Evolutionary conservation across 768 basidiomycete species (phyloP).

Genomic region (Pisolithus albus): DNA sequence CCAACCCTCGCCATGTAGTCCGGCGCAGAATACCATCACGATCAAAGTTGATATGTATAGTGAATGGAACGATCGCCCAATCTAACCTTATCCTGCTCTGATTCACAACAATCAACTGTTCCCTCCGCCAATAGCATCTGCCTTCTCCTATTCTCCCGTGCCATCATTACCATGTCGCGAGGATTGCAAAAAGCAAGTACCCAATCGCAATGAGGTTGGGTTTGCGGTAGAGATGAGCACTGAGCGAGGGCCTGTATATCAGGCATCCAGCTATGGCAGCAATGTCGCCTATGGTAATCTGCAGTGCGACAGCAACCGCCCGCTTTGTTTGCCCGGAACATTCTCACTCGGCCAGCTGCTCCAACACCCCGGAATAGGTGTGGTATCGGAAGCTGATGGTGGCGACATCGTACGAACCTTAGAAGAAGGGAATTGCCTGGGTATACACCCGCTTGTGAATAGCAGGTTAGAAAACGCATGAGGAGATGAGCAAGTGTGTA

Average conservation of each 20-base stretch:
- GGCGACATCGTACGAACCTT: conserved; percentile 29
- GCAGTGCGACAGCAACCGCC: conserved; percentile 55
- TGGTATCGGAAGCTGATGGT: background rate
- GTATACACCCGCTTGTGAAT: conserved; percentile 40
- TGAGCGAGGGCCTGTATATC: conserved; percentile 47
- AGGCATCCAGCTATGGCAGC: conserved; percentile 54
- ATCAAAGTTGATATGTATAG: conserved; percentile 25
- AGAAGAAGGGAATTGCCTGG: conserved; percentile 51
- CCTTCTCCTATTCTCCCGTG: conserved; percentile 42
- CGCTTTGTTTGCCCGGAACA: conserved; percentile 63
- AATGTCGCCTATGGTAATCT: conserved; percentile 56
- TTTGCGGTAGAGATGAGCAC: conserved; percentile 40
- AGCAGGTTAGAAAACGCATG: background rate
- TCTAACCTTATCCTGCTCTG: conserved; percentile 16
- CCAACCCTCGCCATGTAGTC: background rate
- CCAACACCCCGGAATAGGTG: background rate
- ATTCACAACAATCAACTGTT: conserved; percentile 8
- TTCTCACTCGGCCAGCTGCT: conserved; percentile 57
- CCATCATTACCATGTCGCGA: conserved; percentile 41
- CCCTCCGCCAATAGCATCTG: conserved; percentile 20
- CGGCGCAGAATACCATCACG: background rate
- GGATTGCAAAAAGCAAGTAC: conserved; percentile 45
- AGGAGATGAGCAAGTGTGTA: background rate
- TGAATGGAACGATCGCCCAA: conserved; percentile 26
- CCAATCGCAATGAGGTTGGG: conserved; percentile 56